Evolutionary conservation across 352 stramenopile genomes (phyloP).

Genomic region (Phytophthora citricola): DNA sequence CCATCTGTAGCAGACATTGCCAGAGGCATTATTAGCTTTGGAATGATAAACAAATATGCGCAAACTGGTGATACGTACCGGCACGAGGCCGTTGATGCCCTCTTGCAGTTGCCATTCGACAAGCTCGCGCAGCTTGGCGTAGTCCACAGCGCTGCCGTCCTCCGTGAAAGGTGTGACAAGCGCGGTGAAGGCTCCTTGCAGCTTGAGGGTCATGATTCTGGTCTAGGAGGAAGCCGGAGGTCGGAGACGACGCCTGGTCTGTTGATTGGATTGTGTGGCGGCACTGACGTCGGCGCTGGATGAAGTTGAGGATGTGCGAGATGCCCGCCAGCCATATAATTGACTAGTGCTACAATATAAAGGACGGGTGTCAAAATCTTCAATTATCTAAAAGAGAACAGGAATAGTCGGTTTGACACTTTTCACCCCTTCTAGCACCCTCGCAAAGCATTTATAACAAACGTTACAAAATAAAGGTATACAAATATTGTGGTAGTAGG

Average conservation of each 20-base stretch:
- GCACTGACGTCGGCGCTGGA: constrained; percentile 21
- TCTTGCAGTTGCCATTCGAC: constrained; percentile 93
- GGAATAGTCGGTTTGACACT: background rate
- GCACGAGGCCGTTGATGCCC: constrained; percentile 96
- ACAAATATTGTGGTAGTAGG: constrained; percentile 1
- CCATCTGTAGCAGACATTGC: constrained; percentile 65
- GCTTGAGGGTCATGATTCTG: constrained; percentile 51
- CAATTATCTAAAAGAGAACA: background rate
- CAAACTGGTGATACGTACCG: constrained; percentile 54
- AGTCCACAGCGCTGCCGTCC: constrained; percentile 93
- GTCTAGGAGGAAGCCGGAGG: background rate
- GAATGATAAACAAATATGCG: background rate
- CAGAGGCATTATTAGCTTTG: constrained; percentile 1
- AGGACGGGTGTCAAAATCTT: background rate
- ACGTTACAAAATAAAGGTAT: background rate
- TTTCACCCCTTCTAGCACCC: background rate
- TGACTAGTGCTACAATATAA: constrained; percentile 2
- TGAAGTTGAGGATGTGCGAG: constrained; percentile 34
- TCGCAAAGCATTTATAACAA: background rate
- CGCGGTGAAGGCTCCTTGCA: constrained; percentile 91
- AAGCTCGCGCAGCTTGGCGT: constrained; percentile 92
- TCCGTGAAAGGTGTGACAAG: constrained; percentile 97
- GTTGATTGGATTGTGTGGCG: constrained; percentile 43
- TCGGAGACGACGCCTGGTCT: constrained; percentile 11
- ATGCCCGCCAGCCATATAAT: constrained; percentile 10